Percentiles rank a stretch among this genome's conserved stretches.
Conservation (phyloP, 1,284 basidiomycete genomes). For the Ganoderma resinaceum region DNA sequence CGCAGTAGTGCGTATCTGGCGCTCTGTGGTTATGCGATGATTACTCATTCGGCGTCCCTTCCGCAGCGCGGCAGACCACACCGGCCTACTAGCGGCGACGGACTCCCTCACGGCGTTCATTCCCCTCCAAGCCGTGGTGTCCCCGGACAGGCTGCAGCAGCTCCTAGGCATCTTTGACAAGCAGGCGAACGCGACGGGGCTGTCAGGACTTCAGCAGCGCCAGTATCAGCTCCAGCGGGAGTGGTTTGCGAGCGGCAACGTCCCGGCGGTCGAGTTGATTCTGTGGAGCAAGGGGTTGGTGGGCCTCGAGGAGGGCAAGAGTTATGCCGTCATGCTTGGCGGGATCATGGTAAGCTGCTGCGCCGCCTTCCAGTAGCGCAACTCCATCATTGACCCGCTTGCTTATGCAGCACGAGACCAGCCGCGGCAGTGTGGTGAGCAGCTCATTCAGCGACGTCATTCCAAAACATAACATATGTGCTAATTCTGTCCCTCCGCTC, state of each 20-base stretch:
- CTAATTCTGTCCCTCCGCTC: background rate
- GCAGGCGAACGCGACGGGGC: background rate
- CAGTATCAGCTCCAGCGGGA: background rate
- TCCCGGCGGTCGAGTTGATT: constrained; percentile 6
- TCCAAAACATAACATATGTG: background rate
- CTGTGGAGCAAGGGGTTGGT: constrained; percentile 2
- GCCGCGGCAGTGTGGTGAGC: constrained; percentile 8
- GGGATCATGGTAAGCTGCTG: constrained; percentile 10
- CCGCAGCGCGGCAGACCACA: background rate
- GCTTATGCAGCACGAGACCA: background rate
- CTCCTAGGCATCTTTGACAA: constrained; percentile 1
- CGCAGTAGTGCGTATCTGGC: constrained; percentile 6
- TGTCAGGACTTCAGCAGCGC: background rate
- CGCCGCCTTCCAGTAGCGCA: background rate
- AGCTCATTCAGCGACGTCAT: background rate
- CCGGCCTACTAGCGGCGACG: constrained; percentile 5
- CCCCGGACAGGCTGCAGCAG: background rate
- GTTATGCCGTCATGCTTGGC: constrained; percentile 6
- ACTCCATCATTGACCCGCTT: background rate
- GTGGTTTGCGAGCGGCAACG: constrained; percentile 2
- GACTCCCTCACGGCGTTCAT: constrained; percentile 6
- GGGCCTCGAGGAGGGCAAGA: background rate
- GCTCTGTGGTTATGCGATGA: background rate
- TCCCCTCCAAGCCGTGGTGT: background rate
- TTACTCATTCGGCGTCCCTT: background rate